Percentiles rank a stretch among this genome's conserved stretches.
phyloP scores from a whole-genome alignment of 2,329 filamentous ascomycete genomes.

The Botrytis cinerea region DNA sequence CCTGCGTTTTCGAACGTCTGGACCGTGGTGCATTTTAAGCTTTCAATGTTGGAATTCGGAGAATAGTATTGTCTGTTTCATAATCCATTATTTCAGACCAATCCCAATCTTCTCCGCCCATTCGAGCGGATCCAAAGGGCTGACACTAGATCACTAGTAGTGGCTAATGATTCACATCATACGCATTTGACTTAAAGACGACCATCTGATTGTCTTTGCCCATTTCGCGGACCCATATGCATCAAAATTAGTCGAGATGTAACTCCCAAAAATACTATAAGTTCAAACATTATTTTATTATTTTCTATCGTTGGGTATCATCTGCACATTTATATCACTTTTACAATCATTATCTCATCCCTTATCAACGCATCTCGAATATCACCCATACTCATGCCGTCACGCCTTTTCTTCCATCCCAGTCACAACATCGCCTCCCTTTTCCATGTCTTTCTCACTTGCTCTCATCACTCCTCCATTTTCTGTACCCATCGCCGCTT shows the following conservation, averaged over 20 bases:
- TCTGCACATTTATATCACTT: neutral
- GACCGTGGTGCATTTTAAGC: neutral
- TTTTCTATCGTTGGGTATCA: conserved; percentile 5
- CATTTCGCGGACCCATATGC: neutral
- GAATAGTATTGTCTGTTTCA: neutral
- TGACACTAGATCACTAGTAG: neutral
- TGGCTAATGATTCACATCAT: neutral
- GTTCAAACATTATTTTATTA: conserved; percentile 5
- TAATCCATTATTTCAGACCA: neutral
- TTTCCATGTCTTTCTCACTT: conserved; percentile 21
- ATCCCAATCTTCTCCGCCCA: neutral
- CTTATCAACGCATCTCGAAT: neutral
- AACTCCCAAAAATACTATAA: neutral
- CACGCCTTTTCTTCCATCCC: conserved; percentile 17
- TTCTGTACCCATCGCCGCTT: conserved; percentile 24
- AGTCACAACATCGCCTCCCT: neutral
- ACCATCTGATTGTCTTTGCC: neutral
- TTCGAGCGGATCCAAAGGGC: neutral
- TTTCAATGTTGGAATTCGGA: neutral
- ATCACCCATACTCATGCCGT: neutral
- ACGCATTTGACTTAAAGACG: neutral
- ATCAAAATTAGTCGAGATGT: neutral
- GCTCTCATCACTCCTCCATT: conserved; percentile 1
- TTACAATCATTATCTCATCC: neutral
- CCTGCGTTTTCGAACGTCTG: neutral